Conservation (phyloP, 495 filamentous ascomycete species). For the Penicillium daleae region DNA sequence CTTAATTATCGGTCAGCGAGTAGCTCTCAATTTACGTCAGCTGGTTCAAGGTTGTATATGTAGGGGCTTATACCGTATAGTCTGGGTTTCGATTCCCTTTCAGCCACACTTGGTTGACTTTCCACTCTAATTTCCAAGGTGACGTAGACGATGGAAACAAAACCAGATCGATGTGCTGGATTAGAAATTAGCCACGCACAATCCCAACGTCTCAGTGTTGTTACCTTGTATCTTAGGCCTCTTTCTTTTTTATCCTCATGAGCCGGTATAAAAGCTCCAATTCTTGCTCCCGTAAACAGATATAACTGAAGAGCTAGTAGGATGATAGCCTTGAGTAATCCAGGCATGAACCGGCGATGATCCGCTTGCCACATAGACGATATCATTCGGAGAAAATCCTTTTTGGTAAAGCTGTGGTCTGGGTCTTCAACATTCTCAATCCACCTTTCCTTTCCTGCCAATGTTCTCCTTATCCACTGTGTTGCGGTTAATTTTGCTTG, state of each 20-base stretch:
- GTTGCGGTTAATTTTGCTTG: slow-evolving; percentile 11
- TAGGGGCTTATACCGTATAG: slow-evolving; percentile 20
- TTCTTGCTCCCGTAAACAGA: slow-evolving; percentile 30
- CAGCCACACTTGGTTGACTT: slow-evolving; percentile 22
- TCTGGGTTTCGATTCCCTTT: slow-evolving; percentile 22
- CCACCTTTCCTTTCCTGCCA: slow-evolving; percentile 12
- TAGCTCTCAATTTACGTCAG: not conserved
- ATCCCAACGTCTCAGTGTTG: not conserved
- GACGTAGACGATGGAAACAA: slow-evolving; percentile 14
- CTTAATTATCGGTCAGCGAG: slow-evolving; percentile 9
- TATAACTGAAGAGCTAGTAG: slow-evolving; percentile 27
- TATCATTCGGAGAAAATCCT: slow-evolving; percentile 24
- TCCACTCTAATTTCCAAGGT: slow-evolving; percentile 17
- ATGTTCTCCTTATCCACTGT: slow-evolving; percentile 27
- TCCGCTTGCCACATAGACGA: slow-evolving; percentile 23
- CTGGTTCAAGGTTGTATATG: not conserved
- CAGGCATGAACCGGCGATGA: slow-evolving; percentile 22
- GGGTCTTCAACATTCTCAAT: slow-evolving; percentile 22
- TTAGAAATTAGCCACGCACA: not conserved
- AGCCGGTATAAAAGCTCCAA: slow-evolving; percentile 26
- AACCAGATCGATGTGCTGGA: slow-evolving; percentile 14
- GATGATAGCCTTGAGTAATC: slow-evolving; percentile 26
- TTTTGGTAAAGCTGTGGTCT: slow-evolving; percentile 24
- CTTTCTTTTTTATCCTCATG: slow-evolving; percentile 9
- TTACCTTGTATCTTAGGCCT: slow-evolving; percentile 15